Conservation (phyloP, 352 stramenopile species). For the Phytophthora agathidicida region DNA sequence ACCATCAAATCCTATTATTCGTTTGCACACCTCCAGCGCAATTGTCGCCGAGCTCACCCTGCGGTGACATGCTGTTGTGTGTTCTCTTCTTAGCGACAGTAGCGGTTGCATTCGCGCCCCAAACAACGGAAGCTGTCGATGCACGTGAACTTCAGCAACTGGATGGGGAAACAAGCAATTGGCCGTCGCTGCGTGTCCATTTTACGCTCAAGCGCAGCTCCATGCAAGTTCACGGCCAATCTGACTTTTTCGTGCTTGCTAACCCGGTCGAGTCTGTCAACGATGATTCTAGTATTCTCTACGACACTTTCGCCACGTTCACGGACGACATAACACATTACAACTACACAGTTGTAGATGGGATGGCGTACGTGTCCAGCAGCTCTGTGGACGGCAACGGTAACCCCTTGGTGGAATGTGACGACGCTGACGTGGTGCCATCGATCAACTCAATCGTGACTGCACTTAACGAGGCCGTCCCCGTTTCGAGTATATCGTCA, state of each 20-base stretch:
- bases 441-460: constrained; percentile 33
- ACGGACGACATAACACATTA: constrained; percentile 18
- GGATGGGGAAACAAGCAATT: neutral
- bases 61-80: neutral
- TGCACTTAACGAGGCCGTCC: constrained; percentile 18
- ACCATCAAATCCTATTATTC: constrained; percentile 2
- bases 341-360: constrained; percentile 36
- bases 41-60: neutral
- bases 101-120: neutral
- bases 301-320: constrained; percentile 32
- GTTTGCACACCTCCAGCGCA: constrained; percentile 9
- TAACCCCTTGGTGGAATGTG: constrained; percentile 9
- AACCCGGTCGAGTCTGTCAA: constrained; percentile 16
- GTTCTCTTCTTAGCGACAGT: neutral
- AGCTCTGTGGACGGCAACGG: neutral
- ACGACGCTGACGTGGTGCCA: constrained; percentile 12
- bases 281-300: constrained; percentile 21
- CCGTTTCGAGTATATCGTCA: constrained; percentile 12
- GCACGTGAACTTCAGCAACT: neutral
- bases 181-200: constrained; percentile 34
- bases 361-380: constrained; percentile 24
- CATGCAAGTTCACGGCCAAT: constrained; percentile 36
- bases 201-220: constrained; percentile 38
- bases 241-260: constrained; percentile 37
- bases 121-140: neutral